These are phyloP conservation scores for Colletotrichum tropicale DNA, from an alignment of 2,329 filamentous ascomycete species.

Conservation along the genomic window DNA sequence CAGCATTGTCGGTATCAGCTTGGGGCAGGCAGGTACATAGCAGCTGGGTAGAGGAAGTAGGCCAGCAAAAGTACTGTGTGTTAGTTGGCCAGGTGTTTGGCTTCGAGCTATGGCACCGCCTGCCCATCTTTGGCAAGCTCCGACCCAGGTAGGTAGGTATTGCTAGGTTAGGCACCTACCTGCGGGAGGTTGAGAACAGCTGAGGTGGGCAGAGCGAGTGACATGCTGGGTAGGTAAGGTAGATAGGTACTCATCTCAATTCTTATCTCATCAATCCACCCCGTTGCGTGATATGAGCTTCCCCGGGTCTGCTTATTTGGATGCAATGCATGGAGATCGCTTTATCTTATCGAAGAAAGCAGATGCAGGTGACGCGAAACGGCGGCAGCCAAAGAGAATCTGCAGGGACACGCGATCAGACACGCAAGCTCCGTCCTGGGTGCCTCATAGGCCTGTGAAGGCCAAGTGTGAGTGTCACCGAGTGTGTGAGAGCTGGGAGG, in stretches of 20 bases:
- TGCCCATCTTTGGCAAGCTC: background rate
- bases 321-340: background rate
- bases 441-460: slow-evolving; percentile 1
- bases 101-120: background rate
- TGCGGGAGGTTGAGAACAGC: background rate
- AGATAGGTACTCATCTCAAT: background rate
- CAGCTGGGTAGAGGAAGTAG: background rate
- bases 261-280: background rate
- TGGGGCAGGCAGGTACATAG: background rate
- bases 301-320: background rate
- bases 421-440: slow-evolving; percentile 18
- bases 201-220: background rate
- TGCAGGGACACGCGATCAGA: slow-evolving; percentile 22
- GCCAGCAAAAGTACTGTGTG: background rate
- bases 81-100: background rate
- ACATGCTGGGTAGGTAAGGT: background rate
- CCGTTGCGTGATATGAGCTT: background rate
- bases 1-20: background rate
- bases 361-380: background rate
- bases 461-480: background rate
- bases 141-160: background rate
- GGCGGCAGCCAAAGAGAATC: background rate
- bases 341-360: background rate
- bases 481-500: slow-evolving; percentile 10
- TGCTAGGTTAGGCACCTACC: background rate